Evolutionary conservation across 371 early-diverging fungal species (phyloP).

Genomic region (Mucor ambiguus): DNA sequence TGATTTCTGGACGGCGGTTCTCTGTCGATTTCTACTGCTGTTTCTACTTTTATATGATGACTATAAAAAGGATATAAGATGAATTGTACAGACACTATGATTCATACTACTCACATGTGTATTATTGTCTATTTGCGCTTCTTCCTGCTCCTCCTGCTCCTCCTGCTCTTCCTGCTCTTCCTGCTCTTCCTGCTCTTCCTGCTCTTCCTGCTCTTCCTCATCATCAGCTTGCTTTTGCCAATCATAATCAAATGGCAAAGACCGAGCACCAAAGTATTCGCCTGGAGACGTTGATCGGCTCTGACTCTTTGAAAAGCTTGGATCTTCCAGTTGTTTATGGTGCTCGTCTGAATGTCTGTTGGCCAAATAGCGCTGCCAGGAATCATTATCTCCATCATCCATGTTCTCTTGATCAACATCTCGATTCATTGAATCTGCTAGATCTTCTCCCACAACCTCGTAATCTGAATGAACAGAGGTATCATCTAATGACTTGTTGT

Average conservation of each 20-base stretch:
- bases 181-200: neutral
- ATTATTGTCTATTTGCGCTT: neutral
- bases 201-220: neutral
- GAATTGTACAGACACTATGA: neutral
- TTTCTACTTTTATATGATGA: neutral
- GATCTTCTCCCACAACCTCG: conserved; percentile 24
- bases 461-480: conserved; percentile 29
- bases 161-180: neutral
- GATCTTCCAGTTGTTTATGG: conserved; percentile 24
- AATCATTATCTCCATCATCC: neutral
- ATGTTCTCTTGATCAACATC: neutral
- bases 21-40: neutral
- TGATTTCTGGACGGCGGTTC: conserved; percentile 2
- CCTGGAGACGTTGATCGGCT: conserved; percentile 31
- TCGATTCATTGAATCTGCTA: conserved; percentile 10
- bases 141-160: neutral
- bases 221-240: neutral
- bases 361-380: conserved; percentile 9
- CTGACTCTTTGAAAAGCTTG: neutral
- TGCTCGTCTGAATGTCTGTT: conserved; percentile 22
- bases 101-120: neutral
- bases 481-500: neutral
- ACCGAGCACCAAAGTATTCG: conserved; percentile 35
- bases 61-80: neutral
- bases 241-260: conserved; percentile 27